Evolutionary conservation across 2,329 filamentous ascomycete species (phyloP), one percentile per base, ranked within the genome.

Genomic region (Gaeumannomyces tritici): DNA sequence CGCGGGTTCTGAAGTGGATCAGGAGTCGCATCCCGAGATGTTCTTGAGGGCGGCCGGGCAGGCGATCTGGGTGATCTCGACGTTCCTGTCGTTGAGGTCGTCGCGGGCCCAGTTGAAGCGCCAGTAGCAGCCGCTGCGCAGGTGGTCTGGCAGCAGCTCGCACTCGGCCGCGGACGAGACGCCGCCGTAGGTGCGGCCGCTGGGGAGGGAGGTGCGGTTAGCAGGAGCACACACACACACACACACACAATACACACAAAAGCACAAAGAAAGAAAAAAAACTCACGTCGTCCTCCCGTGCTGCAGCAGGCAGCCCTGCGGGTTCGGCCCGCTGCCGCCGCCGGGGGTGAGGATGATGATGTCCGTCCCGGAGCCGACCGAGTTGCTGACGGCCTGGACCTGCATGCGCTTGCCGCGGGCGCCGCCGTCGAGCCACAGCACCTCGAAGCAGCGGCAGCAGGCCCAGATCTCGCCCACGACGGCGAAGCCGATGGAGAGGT

Each of bases 391-490:
- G 26, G 65, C 58, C 62, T 68, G 66, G 12, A 67, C 65, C 24
- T 66, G 56, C 66, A 67, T 68, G 27, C 55, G 64, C 65, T 67
- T 69, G 58, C 67, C 67, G 11, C 57, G 64, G 2, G 67, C 67
- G 13, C 31, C 54, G 29, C 68, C 68, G 15, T 63, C 62, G 1
- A 64, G 55, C 67, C 67, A 69, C 42, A 64, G 27, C 26, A 69
- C 59, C 60, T 68, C 59, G 62, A 65, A 65, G 64, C 67, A 69
- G 59, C 67, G 66, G 64, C 67, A 69, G 66, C 67, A 69, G 47
- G 64, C 64, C 21, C 64, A 64, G 13, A 66, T 62, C 47, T 65
- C 64, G 26, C 55, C 27, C 4, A 57, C 28, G 63, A 69, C 66
- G 27, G 65, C 67, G 59, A 67, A 68, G 33, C 65, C 67, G 60